Evolutionary conservation across 306 rosid genomes (phyloP).

Genomic region (Prunus fruticosa): DNA sequence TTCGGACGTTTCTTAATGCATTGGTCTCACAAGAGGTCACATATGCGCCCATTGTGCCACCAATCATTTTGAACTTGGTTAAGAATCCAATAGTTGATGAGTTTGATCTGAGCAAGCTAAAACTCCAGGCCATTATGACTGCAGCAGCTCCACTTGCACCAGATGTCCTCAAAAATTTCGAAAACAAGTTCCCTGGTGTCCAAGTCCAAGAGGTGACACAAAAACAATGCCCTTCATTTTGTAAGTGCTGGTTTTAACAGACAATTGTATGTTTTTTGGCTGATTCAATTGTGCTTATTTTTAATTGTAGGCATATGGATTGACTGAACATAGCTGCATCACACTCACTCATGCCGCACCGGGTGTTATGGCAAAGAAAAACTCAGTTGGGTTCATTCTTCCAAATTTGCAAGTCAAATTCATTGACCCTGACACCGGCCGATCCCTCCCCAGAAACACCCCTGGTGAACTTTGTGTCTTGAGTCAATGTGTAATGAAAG

Average conservation of each 20-base stretch:
- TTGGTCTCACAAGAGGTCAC: slow-evolving; percentile 71
- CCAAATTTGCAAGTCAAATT: slow-evolving; percentile 87
- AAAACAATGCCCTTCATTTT: neutral
- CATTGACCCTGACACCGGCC: slow-evolving; percentile 69
- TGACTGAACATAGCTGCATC: slow-evolving; percentile 93
- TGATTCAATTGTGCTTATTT: neutral
- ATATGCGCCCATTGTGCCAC: slow-evolving; percentile 91
- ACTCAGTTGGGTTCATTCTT: slow-evolving; percentile 78
- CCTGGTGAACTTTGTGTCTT: slow-evolving; percentile 83
- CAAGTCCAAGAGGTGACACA: slow-evolving; percentile 50
- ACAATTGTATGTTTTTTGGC: neutral
- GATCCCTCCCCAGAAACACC: slow-evolving; percentile 71
- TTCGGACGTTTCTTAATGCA: slow-evolving; percentile 63
- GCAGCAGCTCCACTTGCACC: slow-evolving; percentile 98
- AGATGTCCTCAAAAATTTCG: slow-evolving; percentile 60
- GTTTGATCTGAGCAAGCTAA: slow-evolving; percentile 74
- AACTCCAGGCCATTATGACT: slow-evolving; percentile 79
- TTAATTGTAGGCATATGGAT: slow-evolving; percentile 75
- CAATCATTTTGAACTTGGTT: slow-evolving; percentile 74
- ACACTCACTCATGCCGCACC: slow-evolving; percentile 65
- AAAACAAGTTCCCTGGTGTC: slow-evolving; percentile 78
- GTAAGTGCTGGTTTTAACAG: neutral
- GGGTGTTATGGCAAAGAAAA: slow-evolving; percentile 41
- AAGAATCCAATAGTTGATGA: slow-evolving; percentile 78
- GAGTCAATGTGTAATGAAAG: slow-evolving; percentile 93